These are phyloP conservation scores for Pseudogymnoascus sp. DNA, from an alignment of 2,329 filamentous ascomycete genomes.

Conservation along the genomic window DNA sequence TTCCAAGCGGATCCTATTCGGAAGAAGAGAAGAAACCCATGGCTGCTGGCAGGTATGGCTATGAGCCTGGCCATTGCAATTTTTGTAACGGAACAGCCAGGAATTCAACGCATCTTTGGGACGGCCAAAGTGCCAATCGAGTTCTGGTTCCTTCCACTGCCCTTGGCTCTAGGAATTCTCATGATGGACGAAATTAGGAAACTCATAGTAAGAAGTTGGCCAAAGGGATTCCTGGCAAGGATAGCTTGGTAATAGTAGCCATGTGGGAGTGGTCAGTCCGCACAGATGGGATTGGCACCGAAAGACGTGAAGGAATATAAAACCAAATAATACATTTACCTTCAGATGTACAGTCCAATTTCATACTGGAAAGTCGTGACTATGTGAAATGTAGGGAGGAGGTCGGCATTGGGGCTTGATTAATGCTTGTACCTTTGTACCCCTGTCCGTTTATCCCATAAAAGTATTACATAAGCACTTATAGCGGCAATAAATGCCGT, in stretches of 20 bases:
- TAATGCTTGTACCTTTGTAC: neutral
- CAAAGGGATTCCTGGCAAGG: constrained; percentile 36
- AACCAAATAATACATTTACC: neutral
- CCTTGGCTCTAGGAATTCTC: constrained; percentile 43
- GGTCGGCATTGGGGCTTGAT: neutral
- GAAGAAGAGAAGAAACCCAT: constrained; percentile 41
- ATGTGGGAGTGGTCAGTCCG: neutral
- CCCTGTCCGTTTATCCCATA: neutral
- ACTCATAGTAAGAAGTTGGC: constrained; percentile 41
- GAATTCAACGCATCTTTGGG: constrained; percentile 41
- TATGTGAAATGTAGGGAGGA: neutral
- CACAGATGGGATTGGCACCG: neutral
- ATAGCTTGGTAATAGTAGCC: constrained; percentile 39
- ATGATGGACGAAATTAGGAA: constrained; percentile 48
- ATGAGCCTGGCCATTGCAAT: constrained; percentile 45
- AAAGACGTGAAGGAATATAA: constrained; percentile 14
- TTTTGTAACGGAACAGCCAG: constrained; percentile 46
- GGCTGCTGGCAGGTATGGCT: constrained; percentile 39
- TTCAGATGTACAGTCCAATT: neutral
- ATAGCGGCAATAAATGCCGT: neutral
- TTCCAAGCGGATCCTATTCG: constrained; percentile 44
- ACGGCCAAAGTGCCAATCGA: constrained; percentile 44
- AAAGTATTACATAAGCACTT: neutral
- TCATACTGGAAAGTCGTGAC: neutral
- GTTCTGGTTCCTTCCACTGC: constrained; percentile 46